Base-by-base conservation (phyloP, 2,329 filamentous ascomycete species). In the Monosporascus sp. region DNA sequence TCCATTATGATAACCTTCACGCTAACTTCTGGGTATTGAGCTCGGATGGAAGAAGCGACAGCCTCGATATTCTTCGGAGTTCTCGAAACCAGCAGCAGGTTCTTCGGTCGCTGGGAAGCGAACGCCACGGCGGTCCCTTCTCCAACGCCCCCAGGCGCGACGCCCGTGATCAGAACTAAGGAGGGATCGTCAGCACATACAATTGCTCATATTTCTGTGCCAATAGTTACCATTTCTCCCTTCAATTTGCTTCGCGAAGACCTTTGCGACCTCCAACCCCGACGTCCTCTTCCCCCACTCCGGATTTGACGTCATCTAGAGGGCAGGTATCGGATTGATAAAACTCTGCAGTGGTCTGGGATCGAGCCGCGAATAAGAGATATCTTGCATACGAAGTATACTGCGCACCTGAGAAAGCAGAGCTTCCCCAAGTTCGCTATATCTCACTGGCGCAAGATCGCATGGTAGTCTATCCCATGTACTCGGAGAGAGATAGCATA, bases 21-120 rank as follows among this genome's bases (percentile, higher is more conserved):
- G 47, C 68, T 56, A 1, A 74, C 67, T 7, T 54, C 53, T 0
- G 74, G 70, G 52, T 70, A 66, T 9, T 65, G 61, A 5, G 59
- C 48, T 5, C 53, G 60, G 50, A 79, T 71, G 6, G 70, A 64
- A 8, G 67, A 60, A 6, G 67, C 69, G 1, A 76, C 74, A 0
- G 63, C 59, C 22, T 75, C 68, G 5, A 79, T 58, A 55, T 76
- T 77, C 14, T 65, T 52, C 37, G 60, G 61, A 9, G 72, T 77
- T 17, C 77, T 72, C 3, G 77, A 78, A 2, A 68, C 75, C 14
- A 77, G 68, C 38, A 76, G 70, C 18, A 80, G 68, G 18, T 65
- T 63, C 0, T 60, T 62, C 0, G 76, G 74, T 3, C 60, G 60
- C 49, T 78, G 75, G 0, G 75, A 71, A 3, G 75, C 75, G 41